Percentiles rank a stretch among this genome's conserved stretches.
phyloP scores from a whole-genome alignment of 73 alveolate species.

The Tetrahymena thermophila region DNA sequence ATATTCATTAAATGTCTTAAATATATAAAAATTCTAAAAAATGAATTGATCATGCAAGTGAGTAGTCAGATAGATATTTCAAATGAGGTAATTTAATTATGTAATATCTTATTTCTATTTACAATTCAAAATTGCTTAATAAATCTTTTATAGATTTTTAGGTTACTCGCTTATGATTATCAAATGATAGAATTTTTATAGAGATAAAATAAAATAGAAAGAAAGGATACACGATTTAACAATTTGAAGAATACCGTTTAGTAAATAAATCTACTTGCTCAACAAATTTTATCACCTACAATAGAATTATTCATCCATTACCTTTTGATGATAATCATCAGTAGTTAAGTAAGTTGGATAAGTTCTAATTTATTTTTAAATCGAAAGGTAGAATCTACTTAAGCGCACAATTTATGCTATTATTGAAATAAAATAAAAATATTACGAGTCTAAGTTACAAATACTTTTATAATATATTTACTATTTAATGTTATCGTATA shows the following conservation, averaged over 20 bases:
- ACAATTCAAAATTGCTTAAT: too few species aligned
- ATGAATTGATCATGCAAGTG: not conserved
- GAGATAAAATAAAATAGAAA: not conserved
- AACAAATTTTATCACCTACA: not conserved
- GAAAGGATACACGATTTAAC: not conserved
- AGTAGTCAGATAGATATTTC: not conserved
- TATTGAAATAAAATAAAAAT: too few species aligned
- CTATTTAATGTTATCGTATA: not conserved
- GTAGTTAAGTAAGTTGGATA: too few species aligned
- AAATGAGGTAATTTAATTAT: not conserved
- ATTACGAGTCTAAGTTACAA: too few species aligned
- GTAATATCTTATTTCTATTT: not conserved
- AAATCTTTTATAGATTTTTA: not conserved
- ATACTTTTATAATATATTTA: too few species aligned
- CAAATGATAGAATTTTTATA: not conserved
- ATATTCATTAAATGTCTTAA: not conserved
- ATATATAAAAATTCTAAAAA: too few species aligned
- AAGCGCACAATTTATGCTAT: too few species aligned
- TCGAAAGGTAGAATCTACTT: too few species aligned
- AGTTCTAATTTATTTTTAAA: too few species aligned
- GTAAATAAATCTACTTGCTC: not conserved
- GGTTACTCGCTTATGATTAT: not conserved
- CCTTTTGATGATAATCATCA: too few species aligned
- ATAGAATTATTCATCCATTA: too few species aligned
- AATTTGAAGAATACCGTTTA: not conserved